Evolutionary conservation across 208 protist species (phyloP).

Genomic region (Wallacemonas sp.): DNA sequence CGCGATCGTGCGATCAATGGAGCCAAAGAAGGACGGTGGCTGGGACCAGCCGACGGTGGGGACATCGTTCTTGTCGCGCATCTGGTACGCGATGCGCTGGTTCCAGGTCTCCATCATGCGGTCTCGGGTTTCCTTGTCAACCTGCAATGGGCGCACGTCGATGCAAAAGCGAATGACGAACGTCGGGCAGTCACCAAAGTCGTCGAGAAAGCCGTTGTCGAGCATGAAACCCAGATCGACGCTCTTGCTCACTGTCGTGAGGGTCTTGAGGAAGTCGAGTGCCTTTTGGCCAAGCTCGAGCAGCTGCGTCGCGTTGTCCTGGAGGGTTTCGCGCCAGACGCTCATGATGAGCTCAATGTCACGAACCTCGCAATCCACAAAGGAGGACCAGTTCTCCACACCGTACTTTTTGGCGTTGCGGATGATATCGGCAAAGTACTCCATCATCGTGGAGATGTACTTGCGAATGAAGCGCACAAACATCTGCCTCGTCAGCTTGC

Average conservation of each 20-base stretch:
- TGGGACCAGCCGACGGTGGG: constrained; percentile 65
- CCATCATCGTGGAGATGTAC: constrained; percentile 75
- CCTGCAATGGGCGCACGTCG: constrained; percentile 53
- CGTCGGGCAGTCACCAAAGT: constrained; percentile 87
- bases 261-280: constrained; percentile 54
- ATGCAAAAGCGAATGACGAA: constrained; percentile 82
- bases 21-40: constrained; percentile 64
- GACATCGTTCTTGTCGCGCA: constrained; percentile 70
- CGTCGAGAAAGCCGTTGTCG: constrained; percentile 70
- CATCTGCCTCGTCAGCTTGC: constrained; percentile 70
- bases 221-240: constrained; percentile 80
- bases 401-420: constrained; percentile 72
- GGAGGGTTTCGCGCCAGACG: constrained; percentile 48
- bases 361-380: constrained; percentile 68
- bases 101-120: constrained; percentile 71
- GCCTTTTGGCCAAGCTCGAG: constrained; percentile 56
- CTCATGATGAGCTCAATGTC: constrained; percentile 56
- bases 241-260: constrained; percentile 63
- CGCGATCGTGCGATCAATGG: constrained; percentile 65
- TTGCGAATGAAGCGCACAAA: constrained; percentile 67
- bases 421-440: constrained; percentile 82
- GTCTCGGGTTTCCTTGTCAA: constrained; percentile 58
- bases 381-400: constrained; percentile 66
- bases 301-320: constrained; percentile 41
- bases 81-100: constrained; percentile 70